These are phyloP conservation scores for Apiotrichum veenhuisii DNA, from an alignment of 1,284 basidiomycete genomes.

Conservation along the genomic window DNA sequence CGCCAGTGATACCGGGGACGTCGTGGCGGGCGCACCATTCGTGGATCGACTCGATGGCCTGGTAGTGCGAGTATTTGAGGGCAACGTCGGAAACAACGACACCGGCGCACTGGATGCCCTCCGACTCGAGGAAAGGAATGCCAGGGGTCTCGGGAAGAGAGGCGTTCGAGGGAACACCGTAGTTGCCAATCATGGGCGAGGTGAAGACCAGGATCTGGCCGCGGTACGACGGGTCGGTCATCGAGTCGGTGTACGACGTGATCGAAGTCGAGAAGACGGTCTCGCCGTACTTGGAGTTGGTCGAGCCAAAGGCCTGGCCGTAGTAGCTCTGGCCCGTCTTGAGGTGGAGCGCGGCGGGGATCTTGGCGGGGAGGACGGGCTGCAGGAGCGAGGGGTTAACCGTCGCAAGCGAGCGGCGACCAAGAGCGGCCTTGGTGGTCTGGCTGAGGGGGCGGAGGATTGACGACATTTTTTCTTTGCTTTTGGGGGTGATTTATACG, in stretches of 20 bases:
- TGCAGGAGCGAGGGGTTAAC: constrained; percentile 25
- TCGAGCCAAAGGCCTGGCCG: constrained; percentile 85
- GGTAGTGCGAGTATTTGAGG: constrained; percentile 90
- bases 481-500: background rate
- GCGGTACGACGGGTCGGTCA: constrained; percentile 99
- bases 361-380: constrained; percentile 40
- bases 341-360: constrained; percentile 84
- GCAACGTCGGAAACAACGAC: constrained; percentile 93
- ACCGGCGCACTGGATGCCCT: constrained; percentile 83
- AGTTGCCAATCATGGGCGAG: constrained; percentile 96
- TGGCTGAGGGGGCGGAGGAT: constrained; percentile 19
- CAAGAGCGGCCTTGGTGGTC: constrained; percentile 5
- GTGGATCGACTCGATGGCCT: constrained; percentile 86
- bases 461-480: constrained; percentile 14
- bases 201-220: constrained; percentile 98
- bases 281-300: constrained; percentile 86
- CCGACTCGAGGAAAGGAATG: constrained; percentile 85
- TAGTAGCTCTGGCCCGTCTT: constrained; percentile 90
- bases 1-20: constrained; percentile 90
- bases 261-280: constrained; percentile 99
- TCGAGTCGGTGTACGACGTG: constrained; percentile 98
- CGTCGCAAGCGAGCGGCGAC: constrained; percentile 22
- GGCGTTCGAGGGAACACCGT: constrained; percentile 87
- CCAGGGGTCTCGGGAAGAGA: constrained; percentile 75
- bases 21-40: constrained; percentile 89